Base-by-base conservation (phyloP, 805 yeast species). In the Grigorovia humatica region DNA sequence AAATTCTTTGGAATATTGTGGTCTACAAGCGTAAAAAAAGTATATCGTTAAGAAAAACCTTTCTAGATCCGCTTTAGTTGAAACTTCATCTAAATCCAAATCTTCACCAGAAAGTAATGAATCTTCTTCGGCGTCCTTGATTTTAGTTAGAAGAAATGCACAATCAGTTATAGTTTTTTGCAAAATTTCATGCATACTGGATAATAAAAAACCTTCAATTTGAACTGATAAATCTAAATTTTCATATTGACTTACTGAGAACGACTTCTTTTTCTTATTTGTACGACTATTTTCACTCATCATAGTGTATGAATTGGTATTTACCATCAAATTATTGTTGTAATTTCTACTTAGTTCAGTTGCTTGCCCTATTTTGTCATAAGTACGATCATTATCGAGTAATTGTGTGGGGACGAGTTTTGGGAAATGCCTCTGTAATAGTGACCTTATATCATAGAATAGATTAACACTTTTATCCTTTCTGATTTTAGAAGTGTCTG, bases 11-110 rank as follows among this genome's bases (percentile, higher is more conserved):
- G 85, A 77, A 8, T 82, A 68, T 0, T 76, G 75, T 0, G 82
- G 80, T 52, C 95, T 74, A 17, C 78, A 74, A 29, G 77, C 71
- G 64, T 84, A 89, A 8, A 88, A 73, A 63, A 78, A 85, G 44
- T 82, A 83, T 53, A 88, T 73, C 2, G 91, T 76, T 56, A 90
- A 63, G 61, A 88, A 90, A 60, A 91, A 87, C 55, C 96, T 74
- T 65, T 93, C 99, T 42, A 93, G 70, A 56, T 93, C 97, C 0
- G 91, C 87, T 58, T 83, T 81, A 27, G 83, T 80, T 1, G 88
- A 76, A 18, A 85, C 74, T 49, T 75, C 81, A 55, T 83, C 88
- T 42, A 83, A 66, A 52, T 79, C 75, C 19, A 81, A 66, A 42
- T 74, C 77, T 51, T 77, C 80, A 18, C 74, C 75, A 0, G 88